Evolutionary conservation across 306 rosid genomes (phyloP).

Genomic region (Begonia peltatifolia): DNA sequence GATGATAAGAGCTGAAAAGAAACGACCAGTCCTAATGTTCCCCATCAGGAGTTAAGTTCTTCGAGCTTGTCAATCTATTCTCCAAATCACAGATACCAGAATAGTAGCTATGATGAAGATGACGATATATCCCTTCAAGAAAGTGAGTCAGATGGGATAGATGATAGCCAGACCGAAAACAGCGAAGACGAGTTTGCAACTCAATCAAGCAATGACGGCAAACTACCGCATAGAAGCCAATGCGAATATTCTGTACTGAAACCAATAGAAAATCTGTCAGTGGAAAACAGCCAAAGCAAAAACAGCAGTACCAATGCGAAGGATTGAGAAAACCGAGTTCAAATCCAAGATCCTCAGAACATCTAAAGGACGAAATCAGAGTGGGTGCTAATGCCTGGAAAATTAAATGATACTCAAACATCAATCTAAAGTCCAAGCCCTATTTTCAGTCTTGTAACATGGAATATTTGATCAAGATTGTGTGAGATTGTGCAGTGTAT

Average conservation of each 20-base stretch:
- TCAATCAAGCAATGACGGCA: neutral
- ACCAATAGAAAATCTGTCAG: constrained; percentile 69
- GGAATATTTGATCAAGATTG: no score
- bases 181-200: constrained; percentile 11
- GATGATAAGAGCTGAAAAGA: constrained; percentile 10
- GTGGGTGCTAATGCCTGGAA: no score
- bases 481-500: no score
- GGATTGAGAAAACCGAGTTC: no score
- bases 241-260: constrained; percentile 41
- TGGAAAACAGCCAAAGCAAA: constrained; percentile 69
- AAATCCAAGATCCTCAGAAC: no score
- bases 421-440: no score
- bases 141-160: constrained; percentile 37
- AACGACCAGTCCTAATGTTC: constrained; percentile 10
- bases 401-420: no score
- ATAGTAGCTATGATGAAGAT: constrained; percentile 42
- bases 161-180: constrained; percentile 24
- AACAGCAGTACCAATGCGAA: constrained; percentile 16
- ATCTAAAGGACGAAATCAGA: no score
- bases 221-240: constrained; percentile 7
- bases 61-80: constrained; percentile 23
- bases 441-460: no score
- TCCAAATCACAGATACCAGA: constrained; percentile 60
- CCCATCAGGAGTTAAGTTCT: constrained; percentile 12
- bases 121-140: constrained; percentile 32